Evolutionary conservation across 225 moss, liverwort and hornwort genomes (phyloP).

Genomic region (Pseudisothecium myosuroides): DNA sequence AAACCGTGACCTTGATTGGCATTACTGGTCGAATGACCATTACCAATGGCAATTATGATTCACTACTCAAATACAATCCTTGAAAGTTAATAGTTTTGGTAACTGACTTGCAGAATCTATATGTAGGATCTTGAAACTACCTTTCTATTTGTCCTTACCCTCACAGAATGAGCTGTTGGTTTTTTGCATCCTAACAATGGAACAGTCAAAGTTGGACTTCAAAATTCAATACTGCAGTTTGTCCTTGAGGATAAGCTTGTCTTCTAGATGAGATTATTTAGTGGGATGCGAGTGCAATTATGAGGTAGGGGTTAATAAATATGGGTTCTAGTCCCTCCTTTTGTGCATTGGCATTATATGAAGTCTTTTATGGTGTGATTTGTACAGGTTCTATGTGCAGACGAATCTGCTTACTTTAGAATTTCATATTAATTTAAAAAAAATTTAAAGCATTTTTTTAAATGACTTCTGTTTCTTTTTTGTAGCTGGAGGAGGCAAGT

Average conservation of each 20-base stretch:
- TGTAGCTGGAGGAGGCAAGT: slow-evolving; percentile 83
- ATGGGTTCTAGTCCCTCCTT: not conserved
- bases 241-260: not conserved
- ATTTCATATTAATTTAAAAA: too few species aligned
- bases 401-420: not conserved
- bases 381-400: not conserved
- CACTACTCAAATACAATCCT: not conserved
- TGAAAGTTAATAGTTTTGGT: not conserved
- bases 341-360: not conserved
- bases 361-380: not conserved
- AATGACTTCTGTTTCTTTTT: not conserved
- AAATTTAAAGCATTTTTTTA: not conserved
- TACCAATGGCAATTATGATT: not conserved
- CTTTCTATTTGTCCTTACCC: not conserved
- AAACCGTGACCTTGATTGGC: not conserved
- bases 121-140: too few species aligned
- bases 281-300: not conserved
- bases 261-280: not conserved
- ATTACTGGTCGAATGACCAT: not conserved
- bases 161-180: not conserved
- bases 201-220: not conserved
- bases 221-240: not conserved
- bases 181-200: too few species aligned
- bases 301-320: not conserved
- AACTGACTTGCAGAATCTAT: too few species aligned